These are phyloP conservation scores for Solanum hybrid DNA, from an alignment of 305 asterid species.

Conservation along the genomic window DNA sequence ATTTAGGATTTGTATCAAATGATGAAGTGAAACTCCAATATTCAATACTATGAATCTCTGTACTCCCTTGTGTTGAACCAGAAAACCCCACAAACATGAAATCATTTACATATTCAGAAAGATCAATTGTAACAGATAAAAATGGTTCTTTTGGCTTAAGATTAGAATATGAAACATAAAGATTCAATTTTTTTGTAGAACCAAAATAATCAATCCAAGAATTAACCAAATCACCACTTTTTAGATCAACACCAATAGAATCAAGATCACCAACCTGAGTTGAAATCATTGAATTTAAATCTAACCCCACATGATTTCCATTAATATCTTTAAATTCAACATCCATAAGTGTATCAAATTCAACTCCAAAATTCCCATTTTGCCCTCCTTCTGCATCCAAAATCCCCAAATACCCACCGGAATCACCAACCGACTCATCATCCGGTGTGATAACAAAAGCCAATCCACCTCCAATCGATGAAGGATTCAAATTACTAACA, in stretches of 20 bases:
- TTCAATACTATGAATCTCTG: constrained; percentile 65
- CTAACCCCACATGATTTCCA: constrained; percentile 88
- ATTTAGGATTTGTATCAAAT: constrained; percentile 36
- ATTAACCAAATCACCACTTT: constrained; percentile 62
- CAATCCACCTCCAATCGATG: constrained; percentile 86
- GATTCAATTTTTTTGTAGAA: constrained; percentile 28
- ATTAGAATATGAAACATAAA: constrained; percentile 55
- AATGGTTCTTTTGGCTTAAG: constrained; percentile 57
- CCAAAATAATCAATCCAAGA: constrained; percentile 85
- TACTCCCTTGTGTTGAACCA: constrained; percentile 95
- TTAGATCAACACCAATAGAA: constrained; percentile 39
- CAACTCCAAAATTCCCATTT: constrained; percentile 66
- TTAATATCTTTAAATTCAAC: constrained; percentile 69
- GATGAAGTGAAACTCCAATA: constrained; percentile 88
- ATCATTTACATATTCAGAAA: constrained; percentile 36
- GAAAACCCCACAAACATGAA: constrained; percentile 69
- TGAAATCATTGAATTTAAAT: constrained; percentile 70
- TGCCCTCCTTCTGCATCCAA: constrained; percentile 34
- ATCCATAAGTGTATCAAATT: constrained; percentile 82
- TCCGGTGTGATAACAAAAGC: constrained; percentile 75
- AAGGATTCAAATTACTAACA: constrained; percentile 58
- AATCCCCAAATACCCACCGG: constrained; percentile 71
- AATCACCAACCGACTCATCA: constrained; percentile 52
- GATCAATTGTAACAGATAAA: constrained; percentile 40
- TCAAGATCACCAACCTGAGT: constrained; percentile 41